Evolutionary conservation across 1,284 basidiomycete genomes (phyloP).

Genomic region (Polyporus tsugae): DNA sequence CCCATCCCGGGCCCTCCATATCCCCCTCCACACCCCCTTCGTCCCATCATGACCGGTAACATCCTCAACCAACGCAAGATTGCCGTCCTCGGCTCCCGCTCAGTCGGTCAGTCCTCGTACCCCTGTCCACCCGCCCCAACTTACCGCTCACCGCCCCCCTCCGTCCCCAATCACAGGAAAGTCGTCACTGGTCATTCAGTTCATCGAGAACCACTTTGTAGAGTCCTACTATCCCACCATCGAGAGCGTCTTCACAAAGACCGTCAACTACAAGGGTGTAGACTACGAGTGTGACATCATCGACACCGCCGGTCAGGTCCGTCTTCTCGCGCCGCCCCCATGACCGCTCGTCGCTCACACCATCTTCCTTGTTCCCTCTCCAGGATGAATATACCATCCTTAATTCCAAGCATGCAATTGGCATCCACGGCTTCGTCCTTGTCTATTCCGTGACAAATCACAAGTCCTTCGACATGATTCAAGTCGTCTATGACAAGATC

Average conservation of each 20-base stretch:
- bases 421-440: slow-evolving; percentile 87
- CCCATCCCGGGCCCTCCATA: slow-evolving; percentile 5
- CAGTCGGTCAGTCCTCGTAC: slow-evolving; percentile 67
- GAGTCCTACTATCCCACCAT: slow-evolving; percentile 96
- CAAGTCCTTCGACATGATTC: slow-evolving; percentile 96
- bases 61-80: slow-evolving; percentile 86
- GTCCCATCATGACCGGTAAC: slow-evolving; percentile 56
- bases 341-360: slow-evolving; percentile 5
- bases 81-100: slow-evolving; percentile 81
- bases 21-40: slow-evolving; percentile 20
- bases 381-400: slow-evolving; percentile 90
- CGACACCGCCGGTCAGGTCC: slow-evolving; percentile 95
- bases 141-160: slow-evolving; percentile 17
- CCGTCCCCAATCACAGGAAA: slow-evolving; percentile 60
- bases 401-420: slow-evolving; percentile 83
- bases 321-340: slow-evolving; percentile 27
- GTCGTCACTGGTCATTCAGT: slow-evolving; percentile 81
- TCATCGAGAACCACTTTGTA: slow-evolving; percentile 74
- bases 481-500: slow-evolving; percentile 98
- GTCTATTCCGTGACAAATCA: slow-evolving; percentile 96
- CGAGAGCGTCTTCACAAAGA: slow-evolving; percentile 89
- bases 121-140: slow-evolving; percentile 31
- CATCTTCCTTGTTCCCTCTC: slow-evolving; percentile 14
- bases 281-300: slow-evolving; percentile 98
- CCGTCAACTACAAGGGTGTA: slow-evolving; percentile 82